These are phyloP conservation scores for Amanita muscaria DNA, from an alignment of 768 basidiomycete genomes.

Conservation along the genomic window DNA sequence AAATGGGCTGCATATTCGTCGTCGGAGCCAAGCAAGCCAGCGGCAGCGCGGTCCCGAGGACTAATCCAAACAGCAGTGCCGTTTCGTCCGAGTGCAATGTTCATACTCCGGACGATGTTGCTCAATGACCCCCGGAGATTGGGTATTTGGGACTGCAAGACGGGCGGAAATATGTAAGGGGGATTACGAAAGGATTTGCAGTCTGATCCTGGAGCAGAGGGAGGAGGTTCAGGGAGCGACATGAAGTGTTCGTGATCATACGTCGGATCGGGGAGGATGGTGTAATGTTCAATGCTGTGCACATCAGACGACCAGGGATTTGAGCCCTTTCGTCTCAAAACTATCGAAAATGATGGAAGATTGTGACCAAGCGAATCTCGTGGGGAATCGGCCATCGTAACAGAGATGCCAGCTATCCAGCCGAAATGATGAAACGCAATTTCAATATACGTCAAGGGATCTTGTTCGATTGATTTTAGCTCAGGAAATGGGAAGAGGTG, in stretches of 20 bases:
- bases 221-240: neutral
- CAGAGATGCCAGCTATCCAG: constrained; percentile 56
- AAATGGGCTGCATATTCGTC: constrained; percentile 12
- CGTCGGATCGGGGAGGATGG: constrained; percentile 29
- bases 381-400: constrained; percentile 15
- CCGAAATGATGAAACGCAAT: constrained; percentile 47
- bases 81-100: constrained; percentile 42
- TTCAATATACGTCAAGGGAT: constrained; percentile 23
- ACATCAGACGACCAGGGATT: constrained; percentile 49
- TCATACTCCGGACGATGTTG: constrained; percentile 38
- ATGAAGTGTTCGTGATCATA: constrained; percentile 9
- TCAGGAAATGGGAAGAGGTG: constrained; percentile 44
- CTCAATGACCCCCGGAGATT: constrained; percentile 31
- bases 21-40: constrained; percentile 23
- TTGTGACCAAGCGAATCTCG: constrained; percentile 9
- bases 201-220: neutral
- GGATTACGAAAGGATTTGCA: neutral
- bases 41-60: constrained; percentile 37
- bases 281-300: constrained; percentile 45
- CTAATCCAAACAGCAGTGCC: constrained; percentile 60
- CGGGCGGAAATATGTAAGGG: constrained; percentile 44
- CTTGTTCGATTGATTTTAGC: constrained; percentile 17
- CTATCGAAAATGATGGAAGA: no score
- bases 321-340: constrained; percentile 46
- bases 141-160: constrained; percentile 23